phyloP scores from a whole-genome alignment of 2,329 filamentous ascomycete species.

The Colletotrichum sublineola region DNA sequence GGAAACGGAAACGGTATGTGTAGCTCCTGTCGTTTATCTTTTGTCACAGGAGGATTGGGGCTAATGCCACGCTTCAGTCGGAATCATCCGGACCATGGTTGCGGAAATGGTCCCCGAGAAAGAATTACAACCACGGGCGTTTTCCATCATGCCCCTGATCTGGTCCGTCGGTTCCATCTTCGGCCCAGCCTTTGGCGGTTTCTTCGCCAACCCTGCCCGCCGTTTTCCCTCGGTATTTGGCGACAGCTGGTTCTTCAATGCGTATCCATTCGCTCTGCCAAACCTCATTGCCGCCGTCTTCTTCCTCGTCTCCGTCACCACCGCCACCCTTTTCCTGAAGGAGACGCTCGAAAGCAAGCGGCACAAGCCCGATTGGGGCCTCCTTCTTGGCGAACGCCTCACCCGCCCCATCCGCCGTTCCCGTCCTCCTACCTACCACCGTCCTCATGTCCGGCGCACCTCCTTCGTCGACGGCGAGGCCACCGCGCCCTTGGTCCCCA shows the following conservation, averaged over 20 bases:
- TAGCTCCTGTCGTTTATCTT: slow-evolving; percentile 17
- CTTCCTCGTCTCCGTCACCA: slow-evolving; percentile 82
- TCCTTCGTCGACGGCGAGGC: slow-evolving; percentile 70
- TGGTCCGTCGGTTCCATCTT: slow-evolving; percentile 92
- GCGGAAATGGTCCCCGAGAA: slow-evolving; percentile 92
- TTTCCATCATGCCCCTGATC: slow-evolving; percentile 91
- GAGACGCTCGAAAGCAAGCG: slow-evolving; percentile 85
- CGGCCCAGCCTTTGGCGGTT: slow-evolving; percentile 88
- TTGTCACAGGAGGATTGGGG: neutral
- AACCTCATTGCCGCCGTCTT: slow-evolving; percentile 83
- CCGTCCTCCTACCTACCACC: slow-evolving; percentile 46
- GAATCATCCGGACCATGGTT: slow-evolving; percentile 91
- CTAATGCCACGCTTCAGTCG: slow-evolving; percentile 64
- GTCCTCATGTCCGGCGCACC: slow-evolving; percentile 52
- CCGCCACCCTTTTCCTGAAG: slow-evolving; percentile 83
- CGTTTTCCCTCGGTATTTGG: slow-evolving; percentile 81
- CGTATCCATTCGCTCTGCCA: slow-evolving; percentile 86
- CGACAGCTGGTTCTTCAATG: slow-evolving; percentile 74
- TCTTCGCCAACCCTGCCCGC: slow-evolving; percentile 83
- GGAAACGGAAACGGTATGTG: slow-evolving; percentile 84
- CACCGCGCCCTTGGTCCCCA: slow-evolving; percentile 66
- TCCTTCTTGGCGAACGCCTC: slow-evolving; percentile 78
- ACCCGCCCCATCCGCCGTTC: slow-evolving; percentile 52
- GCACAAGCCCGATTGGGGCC: slow-evolving; percentile 78
- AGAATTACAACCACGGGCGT: slow-evolving; percentile 88